Conservation (phyloP, 176 grass and related monocot species). For the Zoysia japonica region DNA sequence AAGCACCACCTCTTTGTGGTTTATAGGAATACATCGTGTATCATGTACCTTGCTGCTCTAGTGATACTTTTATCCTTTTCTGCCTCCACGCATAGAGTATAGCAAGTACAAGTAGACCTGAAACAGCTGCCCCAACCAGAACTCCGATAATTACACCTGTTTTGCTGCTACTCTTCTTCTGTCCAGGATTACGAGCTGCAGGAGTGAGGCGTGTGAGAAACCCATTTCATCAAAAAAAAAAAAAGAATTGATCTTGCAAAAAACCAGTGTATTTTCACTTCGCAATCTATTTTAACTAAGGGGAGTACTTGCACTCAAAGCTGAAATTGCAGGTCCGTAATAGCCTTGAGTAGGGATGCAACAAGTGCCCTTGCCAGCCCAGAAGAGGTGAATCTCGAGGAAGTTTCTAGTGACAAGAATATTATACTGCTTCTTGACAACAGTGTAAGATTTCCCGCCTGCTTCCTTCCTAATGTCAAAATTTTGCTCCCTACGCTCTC, state of each 20-base stretch:
- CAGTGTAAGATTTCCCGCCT: slow-evolving; percentile 56
- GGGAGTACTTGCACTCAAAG: slow-evolving; percentile 72
- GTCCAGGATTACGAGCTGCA: slow-evolving; percentile 42
- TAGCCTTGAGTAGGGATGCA: slow-evolving; percentile 72
- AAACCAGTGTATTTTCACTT: no score
- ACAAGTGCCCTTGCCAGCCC: slow-evolving; percentile 96
- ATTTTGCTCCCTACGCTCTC: slow-evolving; percentile 61
- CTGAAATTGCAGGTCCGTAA: slow-evolving; percentile 79
- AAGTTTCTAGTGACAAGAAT: slow-evolving; percentile 75
- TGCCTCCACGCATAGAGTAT: slow-evolving; percentile 52
- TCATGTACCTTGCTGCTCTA: slow-evolving; percentile 51
- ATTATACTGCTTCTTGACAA: slow-evolving; percentile 54
- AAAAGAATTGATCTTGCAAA: no score
- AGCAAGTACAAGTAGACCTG: slow-evolving; percentile 46
- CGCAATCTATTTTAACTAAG: background rate
- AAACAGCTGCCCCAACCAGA: slow-evolving; percentile 50
- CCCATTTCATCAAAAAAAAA: no score
- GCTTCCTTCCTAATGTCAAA: slow-evolving; percentile 82
- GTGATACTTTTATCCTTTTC: slow-evolving; percentile 46
- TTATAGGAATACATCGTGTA: background rate
- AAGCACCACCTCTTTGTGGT: background rate
- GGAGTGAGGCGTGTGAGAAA: background rate
- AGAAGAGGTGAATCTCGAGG: slow-evolving; percentile 96
- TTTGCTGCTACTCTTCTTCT: slow-evolving; percentile 44
- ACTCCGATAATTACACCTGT: slow-evolving; percentile 56